Conservation (phyloP, 352 stramenopile genomes). For the Pythium aphanidermatum region DNA sequence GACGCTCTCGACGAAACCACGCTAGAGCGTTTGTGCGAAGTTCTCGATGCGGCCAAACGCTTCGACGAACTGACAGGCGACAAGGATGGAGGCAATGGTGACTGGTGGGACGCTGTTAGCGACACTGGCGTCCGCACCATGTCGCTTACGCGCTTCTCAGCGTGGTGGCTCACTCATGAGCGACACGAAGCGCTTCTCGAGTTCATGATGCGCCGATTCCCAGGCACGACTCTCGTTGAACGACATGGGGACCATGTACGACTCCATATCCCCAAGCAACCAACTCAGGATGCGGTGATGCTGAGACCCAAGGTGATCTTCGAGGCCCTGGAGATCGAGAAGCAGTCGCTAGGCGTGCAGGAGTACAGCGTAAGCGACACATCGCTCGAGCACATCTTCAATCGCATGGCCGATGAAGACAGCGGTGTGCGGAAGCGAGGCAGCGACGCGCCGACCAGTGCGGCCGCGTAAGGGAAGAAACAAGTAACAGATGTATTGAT, state of each 20-base stretch:
- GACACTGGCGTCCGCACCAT: not conserved
- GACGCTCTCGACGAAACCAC: not conserved
- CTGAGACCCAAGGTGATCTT: slow-evolving; percentile 50
- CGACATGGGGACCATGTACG: slow-evolving; percentile 66
- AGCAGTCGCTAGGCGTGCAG: slow-evolving; percentile 47
- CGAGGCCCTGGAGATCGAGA: slow-evolving; percentile 61
- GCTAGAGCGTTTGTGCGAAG: slow-evolving; percentile 2
- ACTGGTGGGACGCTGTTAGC: slow-evolving; percentile 1
- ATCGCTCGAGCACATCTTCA: slow-evolving; percentile 92
- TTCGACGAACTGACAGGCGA: not conserved
- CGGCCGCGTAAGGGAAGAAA: no score
- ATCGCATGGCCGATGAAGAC: slow-evolving; percentile 67
- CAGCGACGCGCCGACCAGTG: no score
- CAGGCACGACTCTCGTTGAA: slow-evolving; percentile 13
- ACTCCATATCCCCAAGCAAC: slow-evolving; percentile 25
- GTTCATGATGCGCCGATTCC: slow-evolving; percentile 9
- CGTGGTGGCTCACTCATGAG: slow-evolving; percentile 14
- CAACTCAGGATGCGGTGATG: not conserved
- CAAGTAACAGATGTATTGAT: no score
- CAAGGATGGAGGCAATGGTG: not conserved
- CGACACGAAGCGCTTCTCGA: slow-evolving; percentile 10
- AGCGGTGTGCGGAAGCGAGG: no score
- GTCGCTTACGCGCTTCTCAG: slow-evolving; percentile 3
- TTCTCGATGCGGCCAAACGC: slow-evolving; percentile 2
- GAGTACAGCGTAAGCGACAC: slow-evolving; percentile 89